Percentiles rank a stretch among this genome's conserved stretches.
Evolutionary conservation across 306 rosid species (phyloP).

Genomic region (Cyclanthera cordifolia): DNA sequence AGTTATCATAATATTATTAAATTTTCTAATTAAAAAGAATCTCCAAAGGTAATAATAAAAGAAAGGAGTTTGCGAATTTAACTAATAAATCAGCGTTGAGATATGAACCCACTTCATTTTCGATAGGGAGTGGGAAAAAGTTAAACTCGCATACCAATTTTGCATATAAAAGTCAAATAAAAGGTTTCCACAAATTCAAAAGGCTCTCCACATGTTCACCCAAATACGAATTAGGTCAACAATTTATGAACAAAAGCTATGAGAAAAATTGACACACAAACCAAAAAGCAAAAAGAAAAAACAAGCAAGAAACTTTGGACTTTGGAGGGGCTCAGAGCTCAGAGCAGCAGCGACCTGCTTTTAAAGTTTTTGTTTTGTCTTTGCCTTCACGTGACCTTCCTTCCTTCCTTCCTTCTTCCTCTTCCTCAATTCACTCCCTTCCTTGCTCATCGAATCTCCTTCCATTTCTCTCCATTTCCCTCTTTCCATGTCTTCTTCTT

Average conservation of each 20-base stretch:
- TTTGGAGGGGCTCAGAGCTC: neutral
- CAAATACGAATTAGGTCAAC: neutral
- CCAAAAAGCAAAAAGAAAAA: conserved; percentile 1
- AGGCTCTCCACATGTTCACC: neutral
- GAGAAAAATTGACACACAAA: neutral
- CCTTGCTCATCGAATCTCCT: conserved; percentile 6
- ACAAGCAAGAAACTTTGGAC: neutral
- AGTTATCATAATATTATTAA: too few relatives aligned
- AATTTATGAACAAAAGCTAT: neutral
- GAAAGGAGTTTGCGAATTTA: too few relatives aligned
- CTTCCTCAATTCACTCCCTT: too few relatives aligned
- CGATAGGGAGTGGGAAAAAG: neutral
- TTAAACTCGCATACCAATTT: neutral
- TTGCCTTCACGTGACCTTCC: conserved; percentile 42
- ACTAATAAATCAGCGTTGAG: neutral
- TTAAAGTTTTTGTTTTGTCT: neutral
- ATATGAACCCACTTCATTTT: neutral
- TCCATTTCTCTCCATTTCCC: conserved; percentile 3
- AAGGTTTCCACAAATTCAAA: neutral
- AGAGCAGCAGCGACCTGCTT: conserved; percentile 19
- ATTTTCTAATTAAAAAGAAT: too few relatives aligned
- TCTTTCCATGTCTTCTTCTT: conserved; percentile 17
- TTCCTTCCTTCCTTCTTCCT: too few relatives aligned
- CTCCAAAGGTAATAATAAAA: too few relatives aligned
- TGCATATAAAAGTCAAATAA: neutral